Base-by-base conservation (phyloP, 768 basidiomycete species). In the Leucocoprinus leucothites region DNA sequence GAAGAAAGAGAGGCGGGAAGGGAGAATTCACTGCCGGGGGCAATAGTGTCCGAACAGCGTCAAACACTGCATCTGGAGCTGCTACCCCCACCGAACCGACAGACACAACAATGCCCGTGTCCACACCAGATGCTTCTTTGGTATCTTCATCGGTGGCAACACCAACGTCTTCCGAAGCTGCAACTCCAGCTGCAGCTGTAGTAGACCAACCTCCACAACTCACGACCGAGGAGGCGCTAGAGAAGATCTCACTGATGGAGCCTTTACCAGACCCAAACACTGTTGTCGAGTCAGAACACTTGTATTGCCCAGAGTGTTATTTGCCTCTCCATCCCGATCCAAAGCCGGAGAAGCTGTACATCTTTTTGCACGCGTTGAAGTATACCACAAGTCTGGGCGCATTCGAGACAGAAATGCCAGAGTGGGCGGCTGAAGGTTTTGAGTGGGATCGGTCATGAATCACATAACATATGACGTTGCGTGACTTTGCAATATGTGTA, bases 291-390 rank as follows among this genome's bases (percentile, higher is more conserved):
- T 65, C 66, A 13, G 75, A 80, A 36, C 74, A 76, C 52, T 63
- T 79, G 18, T 97, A 92, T 71, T 99, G 96, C 67, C 76, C 82
- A 1, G 91, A 93, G 65, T 99, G 96, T 67, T 98, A 90, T 69
- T 75, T 97, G 44, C 97, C 97, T 14, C 71, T 98, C 22, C 86
- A 94, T 55, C 92, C 94, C 9, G 97, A 99, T 70, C 97, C 96
- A 1, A 84, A 82, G 64, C 94, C 95, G 1, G 92, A 94, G 67
- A 85, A 85, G 58, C 74, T 98, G 54, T 98, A 93, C 71, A 98
- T 99, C 61, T 99, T 95, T 71, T 71, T 99, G 65, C 97, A 99
- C 64, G 95, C 97, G 24, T 69, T 90, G 64, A 81, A 81, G 62
- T 98, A 94, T 69, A 89, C 86, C 47, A 87, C 87, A 11, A 85